Percentiles rank a stretch among this genome's conserved stretches.
Evolutionary conservation across 2,329 filamentous ascomycete genomes (phyloP).

Genomic region (Colletotrichum sp.): DNA sequence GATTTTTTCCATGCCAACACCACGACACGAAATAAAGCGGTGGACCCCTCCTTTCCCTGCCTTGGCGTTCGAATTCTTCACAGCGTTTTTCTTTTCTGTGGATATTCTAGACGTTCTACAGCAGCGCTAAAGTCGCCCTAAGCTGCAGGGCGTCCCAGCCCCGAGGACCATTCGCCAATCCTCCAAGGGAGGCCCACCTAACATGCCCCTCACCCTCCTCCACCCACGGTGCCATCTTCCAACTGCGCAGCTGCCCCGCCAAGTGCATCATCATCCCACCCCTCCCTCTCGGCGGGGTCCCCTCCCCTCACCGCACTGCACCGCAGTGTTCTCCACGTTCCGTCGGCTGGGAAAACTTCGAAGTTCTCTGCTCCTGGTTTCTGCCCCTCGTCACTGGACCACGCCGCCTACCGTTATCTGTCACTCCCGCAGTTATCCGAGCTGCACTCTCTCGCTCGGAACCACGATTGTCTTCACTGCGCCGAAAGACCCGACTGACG

Average conservation of each 20-base stretch:
- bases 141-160: background rate
- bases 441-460: background rate
- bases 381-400: background rate
- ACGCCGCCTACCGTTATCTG: slow-evolving; percentile 2
- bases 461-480: background rate
- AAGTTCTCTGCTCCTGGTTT: background rate
- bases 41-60: background rate
- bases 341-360: slow-evolving; percentile 12
- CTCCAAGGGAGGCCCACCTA: background rate
- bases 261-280: slow-evolving; percentile 19
- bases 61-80: background rate
- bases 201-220: background rate
- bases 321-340: background rate
- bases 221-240: background rate
- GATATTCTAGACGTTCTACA: background rate
- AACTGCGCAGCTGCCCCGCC: slow-evolving; percentile 2
- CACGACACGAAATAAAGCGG: background rate
- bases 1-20: background rate
- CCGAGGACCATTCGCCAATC: background rate
- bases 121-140: background rate
- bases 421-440: slow-evolving; percentile 1
- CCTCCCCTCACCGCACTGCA: background rate
- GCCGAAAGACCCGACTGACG: background rate
- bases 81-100: background rate
- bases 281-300: slow-evolving; percentile 3